Base-by-base conservation (phyloP, 345 rosid genomes). In the Rhodomyrtus tomentosa region DNA sequence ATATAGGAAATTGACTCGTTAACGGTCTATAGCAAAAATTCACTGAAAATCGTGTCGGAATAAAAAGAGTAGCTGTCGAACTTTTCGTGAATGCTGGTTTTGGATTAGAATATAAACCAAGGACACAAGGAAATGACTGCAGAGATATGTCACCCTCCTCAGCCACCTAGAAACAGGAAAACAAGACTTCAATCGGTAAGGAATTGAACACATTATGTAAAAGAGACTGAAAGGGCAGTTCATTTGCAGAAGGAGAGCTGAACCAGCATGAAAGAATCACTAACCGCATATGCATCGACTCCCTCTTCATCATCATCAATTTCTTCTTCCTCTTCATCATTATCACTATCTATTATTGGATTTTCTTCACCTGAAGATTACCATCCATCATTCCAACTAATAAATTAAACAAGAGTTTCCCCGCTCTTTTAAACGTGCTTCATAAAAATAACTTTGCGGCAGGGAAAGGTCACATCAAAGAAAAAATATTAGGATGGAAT, bases 61-160 rank as follows among this genome's bases (percentile, higher is more conserved):
- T 81, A 36, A 50, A 40, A 50, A 15, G 55, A 32, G 51, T 6
- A 50, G 54, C 82, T 80, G 6, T 80, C n/a, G n/a, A 50, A 80
- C 82, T 48, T 50, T n/a, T n/a, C 27, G 25, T 13, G 82, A 25
- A n/a, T 9, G 36, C 10, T 25, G 36, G 51, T 7, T 50, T 53
- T 55, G 81, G 48, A 51, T 16, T 50, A 25, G 38, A 36, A 73
- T 51, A 59, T n/a, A 10, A 83, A 29, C 72, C 4, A 89, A 93
- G 98, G 98, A 96, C 94, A 96, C 98, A 88, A 81, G 89, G 88
- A 85, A 88, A 87, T 36, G 91, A 87, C 54, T 90, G 91, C 84
- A 91, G 72, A 51, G 91, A 90, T 82, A 89, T 86, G 68, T 93
- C 96, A 80, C 89, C 91, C 81, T 92, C 94, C 82, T 91, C 92